Percentiles rank a stretch among this genome's conserved stretches.
phyloP scores from a whole-genome alignment of 1,139 yeast genomes.

The Magnusiomyces paraingens region DNA sequence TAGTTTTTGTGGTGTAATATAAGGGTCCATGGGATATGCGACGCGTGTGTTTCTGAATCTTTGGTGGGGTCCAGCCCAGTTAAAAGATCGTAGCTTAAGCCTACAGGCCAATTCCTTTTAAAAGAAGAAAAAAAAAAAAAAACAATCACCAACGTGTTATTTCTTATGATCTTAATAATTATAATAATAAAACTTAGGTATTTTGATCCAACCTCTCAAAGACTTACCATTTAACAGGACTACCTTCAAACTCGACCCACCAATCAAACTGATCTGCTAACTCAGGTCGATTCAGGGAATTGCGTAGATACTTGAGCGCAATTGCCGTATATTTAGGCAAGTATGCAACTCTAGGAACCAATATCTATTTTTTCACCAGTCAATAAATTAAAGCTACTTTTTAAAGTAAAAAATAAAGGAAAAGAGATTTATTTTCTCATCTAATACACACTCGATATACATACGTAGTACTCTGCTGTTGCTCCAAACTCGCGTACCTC shows the following conservation, averaged over 20 bases:
- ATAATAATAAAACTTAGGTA: too few relatives aligned
- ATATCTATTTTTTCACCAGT: not conserved
- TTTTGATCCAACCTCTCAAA: too few relatives aligned
- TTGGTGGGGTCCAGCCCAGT: conserved; percentile 35
- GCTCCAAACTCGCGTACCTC: not conserved
- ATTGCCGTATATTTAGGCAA: not conserved
- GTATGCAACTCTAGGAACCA: conserved; percentile 1
- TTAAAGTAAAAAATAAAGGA: too few relatives aligned
- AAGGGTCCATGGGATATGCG: conserved; percentile 11
- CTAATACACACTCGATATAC: not conserved
- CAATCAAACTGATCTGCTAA: conserved; percentile 1
- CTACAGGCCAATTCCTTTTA: conserved; percentile 64
- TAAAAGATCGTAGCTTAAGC: conserved; percentile 56
- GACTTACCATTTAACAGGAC: conserved; percentile 3
- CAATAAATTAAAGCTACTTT: too few relatives aligned
- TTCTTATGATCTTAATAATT: too few relatives aligned
- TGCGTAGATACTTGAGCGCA: not conserved
- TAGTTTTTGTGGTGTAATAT: conserved; percentile 39
- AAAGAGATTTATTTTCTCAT: too few relatives aligned
- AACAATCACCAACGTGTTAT: too few relatives aligned
- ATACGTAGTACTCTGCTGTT: not conserved
- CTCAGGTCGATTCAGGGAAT: not conserved
- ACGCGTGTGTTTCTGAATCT: conserved; percentile 11
- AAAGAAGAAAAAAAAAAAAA: not conserved
- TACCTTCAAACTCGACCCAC: conserved; percentile 5